Percentiles rank a stretch among this genome's conserved stretches.
Conservation (phyloP, 345 rosid species). For the Acer yangbiense region DNA sequence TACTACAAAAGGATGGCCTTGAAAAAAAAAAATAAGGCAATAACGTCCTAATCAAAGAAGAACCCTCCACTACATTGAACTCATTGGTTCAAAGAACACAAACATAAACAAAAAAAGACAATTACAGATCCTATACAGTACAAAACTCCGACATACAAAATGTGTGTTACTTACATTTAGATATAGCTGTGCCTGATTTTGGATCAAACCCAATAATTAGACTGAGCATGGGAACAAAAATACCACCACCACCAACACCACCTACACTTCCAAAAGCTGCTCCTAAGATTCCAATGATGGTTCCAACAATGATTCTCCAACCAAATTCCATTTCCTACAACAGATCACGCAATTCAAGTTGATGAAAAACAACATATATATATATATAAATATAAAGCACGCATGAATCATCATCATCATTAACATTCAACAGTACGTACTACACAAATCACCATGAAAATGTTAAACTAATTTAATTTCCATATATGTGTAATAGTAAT, state of each 20-base stretch:
- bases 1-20: slow-evolving; percentile 15
- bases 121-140: background rate
- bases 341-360: background rate
- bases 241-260: slow-evolving; percentile 91
- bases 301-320: slow-evolving; percentile 70
- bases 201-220: slow-evolving; percentile 81
- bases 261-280: slow-evolving; percentile 95
- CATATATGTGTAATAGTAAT: too few species aligned
- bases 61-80: too few species aligned
- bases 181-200: slow-evolving; percentile 77
- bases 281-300: slow-evolving; percentile 71
- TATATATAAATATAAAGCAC: background rate
- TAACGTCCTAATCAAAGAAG: too few species aligned
- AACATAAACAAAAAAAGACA: too few species aligned
- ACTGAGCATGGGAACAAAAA: slow-evolving; percentile 79
- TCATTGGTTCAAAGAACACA: too few species aligned
- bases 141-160: too few species aligned
- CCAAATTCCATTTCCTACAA: slow-evolving; percentile 64
- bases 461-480: too few species aligned
- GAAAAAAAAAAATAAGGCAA: too few species aligned
- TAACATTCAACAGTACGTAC: background rate
- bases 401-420: background rate
- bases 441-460: background rate
- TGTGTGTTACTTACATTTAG: slow-evolving; percentile 61
- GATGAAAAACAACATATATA: background rate